Percentiles rank a stretch among this genome's conserved stretches.
Evolutionary conservation across 352 stramenopile species (phyloP).

Genomic region (Phytopythium delawarense): DNA sequence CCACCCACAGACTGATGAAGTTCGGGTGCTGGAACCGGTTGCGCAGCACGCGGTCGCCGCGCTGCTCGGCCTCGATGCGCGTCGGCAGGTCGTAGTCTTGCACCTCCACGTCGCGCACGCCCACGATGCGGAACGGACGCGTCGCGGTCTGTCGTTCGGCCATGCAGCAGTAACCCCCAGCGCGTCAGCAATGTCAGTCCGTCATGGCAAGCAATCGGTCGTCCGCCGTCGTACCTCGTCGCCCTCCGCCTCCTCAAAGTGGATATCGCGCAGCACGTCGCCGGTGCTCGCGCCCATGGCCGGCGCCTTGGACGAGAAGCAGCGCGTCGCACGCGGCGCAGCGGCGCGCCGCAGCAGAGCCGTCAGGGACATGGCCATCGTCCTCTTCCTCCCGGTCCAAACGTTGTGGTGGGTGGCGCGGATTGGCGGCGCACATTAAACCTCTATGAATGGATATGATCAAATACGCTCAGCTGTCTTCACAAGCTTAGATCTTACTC

Average conservation of each 20-base stretch:
- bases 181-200: no score
- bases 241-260: slow-evolving; percentile 69
- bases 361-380: not conserved
- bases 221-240: slow-evolving; percentile 24
- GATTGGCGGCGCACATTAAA: not conserved
- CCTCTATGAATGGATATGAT: no score
- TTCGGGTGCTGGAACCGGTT: slow-evolving; percentile 79
- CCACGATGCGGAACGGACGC: slow-evolving; percentile 73
- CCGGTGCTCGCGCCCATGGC: not conserved
- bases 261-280: slow-evolving; percentile 46
- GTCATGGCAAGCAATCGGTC: slow-evolving; percentile 8
- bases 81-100: slow-evolving; percentile 72
- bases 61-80: slow-evolving; percentile 57
- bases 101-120: slow-evolving; percentile 77
- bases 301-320: not conserved
- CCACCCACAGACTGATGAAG: slow-evolving; percentile 84
- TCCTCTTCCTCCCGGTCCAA: not conserved
- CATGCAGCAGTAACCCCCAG: slow-evolving; percentile 7
- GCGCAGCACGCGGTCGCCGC: slow-evolving; percentile 50
- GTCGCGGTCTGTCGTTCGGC: slow-evolving; percentile 14
- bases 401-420: not conserved
- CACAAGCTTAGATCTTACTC: no score
- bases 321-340: not conserved
- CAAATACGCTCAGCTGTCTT: no score
- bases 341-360: not conserved